Base-by-base conservation (phyloP, 164 flowering plant genomes). In the Nelumbo lutea region DNA sequence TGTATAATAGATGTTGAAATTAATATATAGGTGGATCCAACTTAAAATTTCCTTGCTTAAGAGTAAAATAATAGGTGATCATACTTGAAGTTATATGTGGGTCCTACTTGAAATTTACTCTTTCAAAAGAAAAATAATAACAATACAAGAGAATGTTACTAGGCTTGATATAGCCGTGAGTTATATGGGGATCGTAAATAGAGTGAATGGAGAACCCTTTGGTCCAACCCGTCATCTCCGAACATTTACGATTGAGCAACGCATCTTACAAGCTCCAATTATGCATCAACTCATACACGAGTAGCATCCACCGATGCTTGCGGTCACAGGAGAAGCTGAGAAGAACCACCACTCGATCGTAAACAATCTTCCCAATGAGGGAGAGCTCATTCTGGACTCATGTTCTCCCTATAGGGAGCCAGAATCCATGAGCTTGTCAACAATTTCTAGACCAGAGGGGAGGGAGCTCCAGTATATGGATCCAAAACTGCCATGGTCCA, bases 141-240 rank as follows among this genome's bases (percentile, higher is more conserved):
- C 53, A 48, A 71, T 90, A 96, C 1, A 94, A 75, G 53, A 94
- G 69, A 5, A 94, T 73, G 62, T 94, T 94, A 57, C 97, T 91
- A n/a, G 98, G 98, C 78, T 94, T 94, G 67, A 95, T 82, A 72
- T 95, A 97, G 2, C 98, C 96, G 43, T 95, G 98, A 70, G 92
- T 85, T 10, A 95, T 82, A 2, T 90, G 88, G 2, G 94, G 90
- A 65, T 89, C 83, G 66, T 89, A 90, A 10, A 27, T 42, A 40
- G 65, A 60, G 68, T 94, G 98, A 43, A 94, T 62, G 0, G 59
- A 50, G 70, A 85, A 89, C 51, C 97, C 70, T 40, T 70, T 80
- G 42, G 58, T 74, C 97, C 97, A 92, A 2, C 70, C 62, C 87
- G 80, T 80, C 44, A 94, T 69, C 84, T 91, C 94, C 3, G 70